Evolutionary conservation across 768 basidiomycete species (phyloP).

Genomic region (Austroboletus eburneus): DNA sequence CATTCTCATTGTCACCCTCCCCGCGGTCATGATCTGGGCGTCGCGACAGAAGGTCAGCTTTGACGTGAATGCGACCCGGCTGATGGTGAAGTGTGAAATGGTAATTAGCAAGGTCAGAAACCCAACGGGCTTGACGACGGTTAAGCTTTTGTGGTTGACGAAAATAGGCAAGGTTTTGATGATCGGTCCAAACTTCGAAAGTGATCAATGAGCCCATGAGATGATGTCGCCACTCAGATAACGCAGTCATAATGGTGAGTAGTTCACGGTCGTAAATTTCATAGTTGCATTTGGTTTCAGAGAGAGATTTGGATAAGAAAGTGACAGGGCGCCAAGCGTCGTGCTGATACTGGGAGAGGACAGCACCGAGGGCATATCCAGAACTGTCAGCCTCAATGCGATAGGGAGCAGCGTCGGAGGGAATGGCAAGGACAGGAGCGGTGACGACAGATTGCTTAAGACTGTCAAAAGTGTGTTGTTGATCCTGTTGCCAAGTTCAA

Average conservation of each 20-base stretch:
- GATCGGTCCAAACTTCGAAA: too few species aligned
- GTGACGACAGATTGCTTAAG: background rate
- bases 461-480: background rate
- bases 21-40: slow-evolving; percentile 18
- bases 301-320: background rate
- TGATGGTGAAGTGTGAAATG: slow-evolving; percentile 27
- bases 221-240: background rate
- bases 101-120: slow-evolving; percentile 31
- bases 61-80: slow-evolving; percentile 23
- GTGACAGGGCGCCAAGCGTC: background rate
- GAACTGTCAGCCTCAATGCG: background rate
- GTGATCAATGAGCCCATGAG: background rate
- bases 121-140: slow-evolving; percentile 42
- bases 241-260: background rate
- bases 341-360: background rate
- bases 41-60: slow-evolving; percentile 26
- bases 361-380: background rate
- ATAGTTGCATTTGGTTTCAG: background rate
- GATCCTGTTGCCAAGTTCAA: background rate
- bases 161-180: slow-evolving; percentile 47
- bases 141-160: slow-evolving; percentile 35
- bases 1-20: slow-evolving; percentile 17
- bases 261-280: background rate
- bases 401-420: background rate
- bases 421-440: background rate